Base-by-base conservation (phyloP, 2,329 filamentous ascomycete genomes). In the Knoxdaviesia proteae region DNA sequence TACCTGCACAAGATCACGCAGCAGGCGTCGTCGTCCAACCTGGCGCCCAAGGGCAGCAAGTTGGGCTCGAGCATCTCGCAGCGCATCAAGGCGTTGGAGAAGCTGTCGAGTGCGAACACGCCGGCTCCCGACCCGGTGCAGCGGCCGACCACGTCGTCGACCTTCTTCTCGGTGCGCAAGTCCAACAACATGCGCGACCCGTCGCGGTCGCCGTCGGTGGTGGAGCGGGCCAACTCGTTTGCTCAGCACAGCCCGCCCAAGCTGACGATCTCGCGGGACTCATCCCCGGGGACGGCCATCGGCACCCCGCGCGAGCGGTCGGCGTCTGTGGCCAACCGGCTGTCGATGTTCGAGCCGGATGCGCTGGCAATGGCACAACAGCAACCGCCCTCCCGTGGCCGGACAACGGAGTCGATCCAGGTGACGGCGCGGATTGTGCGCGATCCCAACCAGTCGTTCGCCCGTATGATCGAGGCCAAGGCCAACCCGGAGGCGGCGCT, bases 51-150 rank as follows among this genome's bases (percentile, higher is more conserved):
- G 56, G 58, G 55, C 44, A 69, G 78, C 49, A 90, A 83, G 52
- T 72, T 96, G 30, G 87, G 84, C 6, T 86, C 82, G 6, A 86
- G 84, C 50, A 94, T 98, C 47, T 92, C 88, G 3, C 84, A 88
- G 56, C 79, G 90, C 37, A 96, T 78, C 57, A 92, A 94, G 58
- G 86, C 87, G 6, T 65, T 98, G 42, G 83, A 94, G 55, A 87
- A 84, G 57, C 69, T 90, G 49, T 69, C 77, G 46, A 60, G 67
- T 7, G 48, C 11, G 10, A 41, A 32, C 11, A 35, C 38, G 6
- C 31, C 41, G 11, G 45, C 32, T 9, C 9, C 33, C 29, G 29
- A 36, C n/a, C 42, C 42, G 9, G 20, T 20, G 20, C 36, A 36
- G 5, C 40, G 63, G 64, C 34, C 56, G 63, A 10, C 63, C 68